Percentiles rank a stretch among this genome's conserved stretches.
Conservation (phyloP, 73 alveolate species). For the Tetrahymena borealis region DNA sequence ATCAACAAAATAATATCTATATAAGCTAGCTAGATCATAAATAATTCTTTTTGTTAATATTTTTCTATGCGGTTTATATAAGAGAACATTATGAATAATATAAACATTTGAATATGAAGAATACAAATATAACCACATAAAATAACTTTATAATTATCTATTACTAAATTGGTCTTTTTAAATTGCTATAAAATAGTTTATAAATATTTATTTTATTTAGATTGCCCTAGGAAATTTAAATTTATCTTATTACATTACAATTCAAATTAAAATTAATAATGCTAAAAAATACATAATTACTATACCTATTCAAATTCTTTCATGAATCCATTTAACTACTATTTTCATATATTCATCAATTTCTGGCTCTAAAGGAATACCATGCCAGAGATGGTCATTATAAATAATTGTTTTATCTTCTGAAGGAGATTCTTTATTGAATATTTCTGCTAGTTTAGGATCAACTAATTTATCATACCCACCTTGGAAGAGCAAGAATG, state of each 20-base stretch:
- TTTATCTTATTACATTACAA: not conserved
- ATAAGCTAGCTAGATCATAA: too few relatives aligned
- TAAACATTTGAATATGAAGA: too few relatives aligned
- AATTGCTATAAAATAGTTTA: too few relatives aligned
- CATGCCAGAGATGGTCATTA: not conserved
- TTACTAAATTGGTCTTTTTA: too few relatives aligned
- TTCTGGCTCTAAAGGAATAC: not conserved
- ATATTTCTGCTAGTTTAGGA: not conserved
- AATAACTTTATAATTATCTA: too few relatives aligned
- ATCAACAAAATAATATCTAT: too few relatives aligned
- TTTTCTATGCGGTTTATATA: too few relatives aligned
- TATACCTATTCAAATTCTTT: not conserved
- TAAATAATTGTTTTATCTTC: not conserved
- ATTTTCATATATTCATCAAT: not conserved
- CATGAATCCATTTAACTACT: not conserved
- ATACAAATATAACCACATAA: too few relatives aligned
- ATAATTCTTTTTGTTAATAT: too few relatives aligned
- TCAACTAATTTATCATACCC: not conserved
- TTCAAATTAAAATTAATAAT: not conserved
- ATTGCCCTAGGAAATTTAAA: too few relatives aligned
- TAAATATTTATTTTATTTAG: too few relatives aligned
- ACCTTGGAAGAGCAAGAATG: not conserved
- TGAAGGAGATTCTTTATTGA: not conserved
- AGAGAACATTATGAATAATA: too few relatives aligned
- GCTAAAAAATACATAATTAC: not conserved